A percentile compares a stretch with the other conserved stretches of the same genome.
Evolutionary conservation across 2,329 filamentous ascomycete genomes (phyloP).

Genomic region (Cadophora sp.): DNA sequence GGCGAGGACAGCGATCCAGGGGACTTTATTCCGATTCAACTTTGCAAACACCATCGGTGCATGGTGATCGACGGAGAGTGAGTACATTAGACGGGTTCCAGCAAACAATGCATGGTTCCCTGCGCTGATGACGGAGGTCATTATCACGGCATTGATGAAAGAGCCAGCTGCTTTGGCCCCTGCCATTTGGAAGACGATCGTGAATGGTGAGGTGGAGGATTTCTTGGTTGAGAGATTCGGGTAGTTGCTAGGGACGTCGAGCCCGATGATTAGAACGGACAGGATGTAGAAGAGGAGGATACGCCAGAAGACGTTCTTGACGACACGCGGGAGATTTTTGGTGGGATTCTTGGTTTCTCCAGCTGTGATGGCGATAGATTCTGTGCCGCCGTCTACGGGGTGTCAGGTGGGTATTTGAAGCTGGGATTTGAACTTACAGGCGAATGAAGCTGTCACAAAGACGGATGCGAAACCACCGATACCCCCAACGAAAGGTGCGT

Average conservation of each 20-base stretch:
- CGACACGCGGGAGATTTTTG: constrained; percentile 65
- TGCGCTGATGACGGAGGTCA: constrained; percentile 64
- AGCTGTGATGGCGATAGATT: constrained; percentile 70
- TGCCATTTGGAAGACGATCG: constrained; percentile 65
- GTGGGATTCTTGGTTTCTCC: constrained; percentile 70
- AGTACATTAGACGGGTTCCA: constrained; percentile 62
- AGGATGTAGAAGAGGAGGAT: constrained; percentile 54
- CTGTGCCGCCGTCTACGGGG: constrained; percentile 59
- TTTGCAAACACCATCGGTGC: constrained; percentile 62
- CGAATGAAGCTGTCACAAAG: constrained; percentile 67
- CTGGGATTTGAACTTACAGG: constrained; percentile 51
- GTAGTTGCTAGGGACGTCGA: constrained; percentile 64
- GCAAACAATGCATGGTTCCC: constrained; percentile 66
- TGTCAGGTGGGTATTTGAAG: constrained; percentile 8
- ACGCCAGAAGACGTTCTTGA: constrained; percentile 72
- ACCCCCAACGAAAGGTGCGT: constrained; percentile 68
- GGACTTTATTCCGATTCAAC: constrained; percentile 57
- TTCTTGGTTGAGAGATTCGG: constrained; percentile 51
- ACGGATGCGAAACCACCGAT: constrained; percentile 72
- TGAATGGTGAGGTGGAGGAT: constrained; percentile 60
- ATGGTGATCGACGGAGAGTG: constrained; percentile 59
- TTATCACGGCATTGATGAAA: constrained; percentile 67
- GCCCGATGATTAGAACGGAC: constrained; percentile 60
- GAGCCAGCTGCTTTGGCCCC: constrained; percentile 61
- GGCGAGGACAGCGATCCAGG: constrained; percentile 60